Conservation (phyloP, 768 basidiomycete species). For the Termitomyces sp. region DNA sequence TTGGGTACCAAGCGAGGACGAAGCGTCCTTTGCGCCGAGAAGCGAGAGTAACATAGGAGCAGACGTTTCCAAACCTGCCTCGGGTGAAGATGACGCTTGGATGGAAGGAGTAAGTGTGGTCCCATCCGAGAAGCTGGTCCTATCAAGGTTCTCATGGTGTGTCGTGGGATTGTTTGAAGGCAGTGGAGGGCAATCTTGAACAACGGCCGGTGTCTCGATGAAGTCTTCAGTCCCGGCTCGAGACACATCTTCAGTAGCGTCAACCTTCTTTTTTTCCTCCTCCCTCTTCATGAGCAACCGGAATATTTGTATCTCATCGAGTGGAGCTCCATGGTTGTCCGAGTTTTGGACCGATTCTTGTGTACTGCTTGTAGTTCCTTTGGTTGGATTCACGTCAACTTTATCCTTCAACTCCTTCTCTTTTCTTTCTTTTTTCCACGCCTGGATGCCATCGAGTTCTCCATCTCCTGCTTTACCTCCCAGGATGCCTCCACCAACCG, state of each 20-base stretch:
- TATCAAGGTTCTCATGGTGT: neutral
- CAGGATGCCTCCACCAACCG: constrained; percentile 54
- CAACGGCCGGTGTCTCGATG: neutral
- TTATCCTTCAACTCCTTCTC: constrained; percentile 65
- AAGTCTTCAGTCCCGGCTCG: neutral
- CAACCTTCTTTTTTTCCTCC: constrained; percentile 43
- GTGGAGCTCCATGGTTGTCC: constrained; percentile 31
- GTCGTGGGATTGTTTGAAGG: neutral
- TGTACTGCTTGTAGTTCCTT: neutral
- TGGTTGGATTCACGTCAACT: constrained; percentile 16
- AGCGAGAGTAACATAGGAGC: constrained; percentile 8
- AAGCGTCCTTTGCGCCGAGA: constrained; percentile 7
- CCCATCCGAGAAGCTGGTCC: neutral
- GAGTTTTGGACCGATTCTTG: constrained; percentile 11
- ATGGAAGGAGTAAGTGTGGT: neutral
- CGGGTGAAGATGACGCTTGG: constrained; percentile 7
- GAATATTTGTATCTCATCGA: constrained; percentile 86
- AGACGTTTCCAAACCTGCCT: neutral
- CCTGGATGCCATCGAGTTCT: constrained; percentile 80
- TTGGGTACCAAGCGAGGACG: neutral
- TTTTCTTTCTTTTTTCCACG: constrained; percentile 83
- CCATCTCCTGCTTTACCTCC: constrained; percentile 59
- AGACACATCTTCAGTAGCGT: constrained; percentile 14
- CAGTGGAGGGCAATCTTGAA: neutral
- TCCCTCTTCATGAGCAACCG: constrained; percentile 81